Conservation (phyloP, 352 stramenopile species). For the Pythium myriotylum region DNA sequence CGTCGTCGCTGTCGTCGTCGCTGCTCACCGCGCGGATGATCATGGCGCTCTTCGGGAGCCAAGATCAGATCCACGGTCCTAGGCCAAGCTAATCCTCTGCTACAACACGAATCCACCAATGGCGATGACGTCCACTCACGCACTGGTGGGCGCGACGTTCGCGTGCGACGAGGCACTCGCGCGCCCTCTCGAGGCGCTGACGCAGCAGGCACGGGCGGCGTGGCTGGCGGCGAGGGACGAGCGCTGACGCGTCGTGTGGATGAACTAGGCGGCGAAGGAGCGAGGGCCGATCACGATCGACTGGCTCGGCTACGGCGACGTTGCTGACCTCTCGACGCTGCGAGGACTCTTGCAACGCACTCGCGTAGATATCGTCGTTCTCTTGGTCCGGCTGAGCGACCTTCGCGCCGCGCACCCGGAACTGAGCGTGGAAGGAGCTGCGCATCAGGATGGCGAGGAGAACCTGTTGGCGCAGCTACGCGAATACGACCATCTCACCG, state of each 20-base stretch:
- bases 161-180: constrained; percentile 60
- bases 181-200: constrained; percentile 50
- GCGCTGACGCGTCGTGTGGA: not conserved
- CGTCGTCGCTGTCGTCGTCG: constrained; percentile 48
- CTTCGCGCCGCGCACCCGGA: constrained; percentile 59
- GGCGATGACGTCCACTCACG: too few species aligned
- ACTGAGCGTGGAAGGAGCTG: constrained; percentile 21
- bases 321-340: constrained; percentile 32
- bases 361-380: constrained; percentile 45
- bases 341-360: constrained; percentile 7
- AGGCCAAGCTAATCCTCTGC: too few species aligned
- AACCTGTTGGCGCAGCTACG: not conserved
- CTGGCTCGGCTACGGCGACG: constrained; percentile 62
- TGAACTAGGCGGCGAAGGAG: constrained; percentile 30
- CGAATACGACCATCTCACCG: not conserved
- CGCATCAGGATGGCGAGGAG: not conserved
- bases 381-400: constrained; percentile 65
- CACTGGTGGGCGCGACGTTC: constrained; percentile 60
- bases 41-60: too few species aligned
- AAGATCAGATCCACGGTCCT: too few species aligned
- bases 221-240: not conserved
- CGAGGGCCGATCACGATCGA: constrained; percentile 36
- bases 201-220: constrained; percentile 40
- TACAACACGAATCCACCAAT: too few species aligned
- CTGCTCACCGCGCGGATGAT: constrained; percentile 76